These are phyloP conservation scores for Tilletia horrida DNA, from an alignment of 1,284 basidiomycete genomes.

Conservation along the genomic window DNA sequence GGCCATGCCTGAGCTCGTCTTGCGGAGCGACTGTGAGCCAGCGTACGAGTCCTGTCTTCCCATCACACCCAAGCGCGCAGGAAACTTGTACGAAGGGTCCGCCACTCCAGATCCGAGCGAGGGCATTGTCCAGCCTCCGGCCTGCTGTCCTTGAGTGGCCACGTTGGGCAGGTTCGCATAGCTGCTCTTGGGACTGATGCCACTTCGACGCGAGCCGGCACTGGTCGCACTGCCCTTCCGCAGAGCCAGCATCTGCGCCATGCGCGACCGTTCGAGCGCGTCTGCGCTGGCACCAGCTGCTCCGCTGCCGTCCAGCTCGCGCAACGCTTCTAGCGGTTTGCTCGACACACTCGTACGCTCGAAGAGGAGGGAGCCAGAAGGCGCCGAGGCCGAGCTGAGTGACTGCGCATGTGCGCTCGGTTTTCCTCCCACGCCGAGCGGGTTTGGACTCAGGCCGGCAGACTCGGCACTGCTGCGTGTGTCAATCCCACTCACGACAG, in stretches of 20 bases:
- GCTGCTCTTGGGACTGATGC: slow-evolving; percentile 45
- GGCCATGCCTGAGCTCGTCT: slow-evolving; percentile 32
- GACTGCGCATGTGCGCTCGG: neutral
- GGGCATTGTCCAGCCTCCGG: slow-evolving; percentile 20
- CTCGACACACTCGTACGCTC: neutral
- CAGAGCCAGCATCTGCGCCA: slow-evolving; percentile 7
- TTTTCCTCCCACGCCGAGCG: neutral
- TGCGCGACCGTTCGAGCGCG: slow-evolving; percentile 12
- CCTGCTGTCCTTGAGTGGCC: slow-evolving; percentile 23
- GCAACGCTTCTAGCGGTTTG: neutral
- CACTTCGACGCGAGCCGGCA: slow-evolving; percentile 24
- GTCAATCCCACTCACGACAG: neutral
- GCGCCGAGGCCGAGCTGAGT: slow-evolving; percentile 1
- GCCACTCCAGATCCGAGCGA: slow-evolving; percentile 26
- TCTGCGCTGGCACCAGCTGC: neutral
- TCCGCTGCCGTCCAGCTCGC: slow-evolving; percentile 2
- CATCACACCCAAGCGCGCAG: slow-evolving; percentile 24
- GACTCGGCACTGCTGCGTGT: slow-evolving; percentile 1
- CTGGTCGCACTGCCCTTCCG: slow-evolving; percentile 12
- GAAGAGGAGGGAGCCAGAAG: neutral
- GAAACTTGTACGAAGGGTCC: slow-evolving; percentile 36
- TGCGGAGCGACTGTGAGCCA: slow-evolving; percentile 25
- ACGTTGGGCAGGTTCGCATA: slow-evolving; percentile 30
- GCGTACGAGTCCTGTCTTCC: neutral
- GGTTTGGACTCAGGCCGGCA: neutral